Percentiles rank a stretch among this genome's conserved stretches.
Conservation (phyloP, 148 eudicot species). For the Cornus kousa region DNA sequence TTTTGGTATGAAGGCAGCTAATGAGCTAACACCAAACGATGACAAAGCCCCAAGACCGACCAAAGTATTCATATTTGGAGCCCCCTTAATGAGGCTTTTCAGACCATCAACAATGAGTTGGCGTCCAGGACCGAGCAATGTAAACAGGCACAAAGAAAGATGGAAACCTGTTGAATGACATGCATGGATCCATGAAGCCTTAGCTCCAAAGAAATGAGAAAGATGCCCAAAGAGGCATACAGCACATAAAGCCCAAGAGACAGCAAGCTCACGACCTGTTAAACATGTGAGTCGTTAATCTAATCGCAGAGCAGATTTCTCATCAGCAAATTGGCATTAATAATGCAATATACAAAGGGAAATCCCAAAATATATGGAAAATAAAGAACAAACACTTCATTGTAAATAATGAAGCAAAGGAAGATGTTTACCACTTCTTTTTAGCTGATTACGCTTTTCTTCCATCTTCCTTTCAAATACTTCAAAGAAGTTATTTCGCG, state of each 20-base stretch:
- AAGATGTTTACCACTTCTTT: conserved; percentile 68
- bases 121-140: conserved; percentile 92
- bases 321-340: not conserved
- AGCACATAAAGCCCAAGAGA: conserved; percentile 96
- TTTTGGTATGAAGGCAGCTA: conserved; percentile 86
- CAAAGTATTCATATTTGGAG: conserved; percentile 97
- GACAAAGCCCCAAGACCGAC: conserved; percentile 99
- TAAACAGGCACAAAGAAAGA: conserved; percentile 72
- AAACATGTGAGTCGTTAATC: conserved; percentile 9
- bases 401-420: not conserved
- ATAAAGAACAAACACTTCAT: not conserved
- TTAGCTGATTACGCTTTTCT: conserved; percentile 68
- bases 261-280: conserved; percentile 87
- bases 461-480: conserved; percentile 86
- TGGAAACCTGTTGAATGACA: conserved; percentile 95
- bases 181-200: conserved; percentile 85
- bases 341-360: conserved; percentile 3
- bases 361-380: not conserved
- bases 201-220: conserved; percentile 84
- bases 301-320: not conserved
- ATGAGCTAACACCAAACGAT: conserved; percentile 84
- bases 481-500: conserved; percentile 59
- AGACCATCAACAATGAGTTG: conserved; percentile 88
- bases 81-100: conserved; percentile 81
- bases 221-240: conserved; percentile 91